Conservation (phyloP, 108 stramenopile species). For the Fragilaria crotonensis region DNA sequence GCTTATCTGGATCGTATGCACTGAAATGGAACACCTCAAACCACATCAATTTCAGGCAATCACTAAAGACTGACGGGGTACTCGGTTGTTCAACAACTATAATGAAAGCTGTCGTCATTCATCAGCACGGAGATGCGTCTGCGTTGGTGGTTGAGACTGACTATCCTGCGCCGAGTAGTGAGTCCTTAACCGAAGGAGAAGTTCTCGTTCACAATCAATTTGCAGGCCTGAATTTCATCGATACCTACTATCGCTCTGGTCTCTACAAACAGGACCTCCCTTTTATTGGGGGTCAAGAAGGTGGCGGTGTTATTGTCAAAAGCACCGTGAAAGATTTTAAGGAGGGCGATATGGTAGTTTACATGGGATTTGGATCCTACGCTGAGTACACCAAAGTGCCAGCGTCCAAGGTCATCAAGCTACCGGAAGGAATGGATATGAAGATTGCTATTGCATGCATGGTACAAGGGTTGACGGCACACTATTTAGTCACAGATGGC, state of each 20-base stretch:
- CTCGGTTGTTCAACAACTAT: no score
- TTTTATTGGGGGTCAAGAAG: constrained; percentile 68
- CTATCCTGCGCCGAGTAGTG: constrained; percentile 28
- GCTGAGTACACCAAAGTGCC: constrained; percentile 52
- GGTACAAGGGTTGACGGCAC: constrained; percentile 60
- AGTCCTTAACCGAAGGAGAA: constrained; percentile 26
- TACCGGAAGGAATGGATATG: constrained; percentile 52
- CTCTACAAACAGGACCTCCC: constrained; percentile 57
- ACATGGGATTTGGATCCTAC: constrained; percentile 47
- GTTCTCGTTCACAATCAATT: constrained; percentile 63
- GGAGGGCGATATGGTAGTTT: constrained; percentile 44
- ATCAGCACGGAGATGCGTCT: constrained; percentile 53
- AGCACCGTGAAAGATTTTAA: constrained; percentile 27
- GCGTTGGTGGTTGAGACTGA: constrained; percentile 45
- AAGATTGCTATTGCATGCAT: constrained; percentile 37
- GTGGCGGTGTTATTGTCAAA: constrained; percentile 53
- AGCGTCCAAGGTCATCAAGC: constrained; percentile 32
- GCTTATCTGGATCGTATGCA: no score
- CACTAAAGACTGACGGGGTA: no score
- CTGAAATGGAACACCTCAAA: no score
- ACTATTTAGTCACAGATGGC: constrained; percentile 37
- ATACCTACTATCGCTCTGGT: constrained; percentile 70
- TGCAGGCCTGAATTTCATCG: constrained; percentile 76
- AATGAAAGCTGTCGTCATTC: constrained; percentile 65
- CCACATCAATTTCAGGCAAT: no score